These are phyloP conservation scores for Chrysoporthe deuterocubensis DNA, from an alignment of 2,329 filamentous ascomycete genomes.

Conservation along the genomic window DNA sequence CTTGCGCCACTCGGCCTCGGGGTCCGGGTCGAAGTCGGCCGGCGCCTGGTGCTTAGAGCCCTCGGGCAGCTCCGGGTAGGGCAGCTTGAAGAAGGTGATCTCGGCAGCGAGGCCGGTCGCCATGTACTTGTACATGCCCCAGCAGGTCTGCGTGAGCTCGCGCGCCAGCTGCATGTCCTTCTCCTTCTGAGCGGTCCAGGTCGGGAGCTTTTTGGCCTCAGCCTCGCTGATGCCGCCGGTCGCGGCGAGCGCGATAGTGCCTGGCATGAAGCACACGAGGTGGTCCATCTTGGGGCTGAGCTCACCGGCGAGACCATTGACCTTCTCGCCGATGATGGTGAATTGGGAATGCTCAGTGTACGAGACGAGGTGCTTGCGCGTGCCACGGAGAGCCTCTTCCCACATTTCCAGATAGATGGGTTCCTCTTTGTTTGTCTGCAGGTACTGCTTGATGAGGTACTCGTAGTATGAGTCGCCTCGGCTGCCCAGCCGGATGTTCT, in stretches of 20 bases:
- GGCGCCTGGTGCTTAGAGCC: constrained; percentile 56
- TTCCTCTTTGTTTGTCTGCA: constrained; percentile 89
- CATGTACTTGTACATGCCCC: constrained; percentile 94
- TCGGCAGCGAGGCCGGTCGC: constrained; percentile 91
- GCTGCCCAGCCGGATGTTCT: constrained; percentile 89
- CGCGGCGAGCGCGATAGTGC: constrained; percentile 87
- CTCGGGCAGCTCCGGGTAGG: constrained; percentile 67
- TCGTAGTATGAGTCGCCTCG: constrained; percentile 98
- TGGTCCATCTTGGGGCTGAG: constrained; percentile 96
- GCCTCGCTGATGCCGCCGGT: constrained; percentile 78
- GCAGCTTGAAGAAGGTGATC: constrained; percentile 87
- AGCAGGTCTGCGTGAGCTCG: constrained; percentile 95
- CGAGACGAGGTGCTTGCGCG: constrained; percentile 89
- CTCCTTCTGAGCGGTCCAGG: constrained; percentile 80
- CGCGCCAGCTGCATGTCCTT: constrained; percentile 85
- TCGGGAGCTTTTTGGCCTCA: constrained; percentile 71
- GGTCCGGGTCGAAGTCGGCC: constrained; percentile 53
- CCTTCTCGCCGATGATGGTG: constrained; percentile 89
- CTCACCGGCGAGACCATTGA: constrained; percentile 66
- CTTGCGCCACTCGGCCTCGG: constrained; percentile 68
- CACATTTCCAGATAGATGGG: constrained; percentile 89
- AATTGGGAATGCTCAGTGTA: constrained; percentile 81
- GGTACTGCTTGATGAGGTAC: constrained; percentile 97
- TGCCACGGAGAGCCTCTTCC: constrained; percentile 80
- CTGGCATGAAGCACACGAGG: constrained; percentile 95